Evolutionary conservation across 495 filamentous ascomycete species (phyloP).

Genomic region (Penicillium taxi): DNA sequence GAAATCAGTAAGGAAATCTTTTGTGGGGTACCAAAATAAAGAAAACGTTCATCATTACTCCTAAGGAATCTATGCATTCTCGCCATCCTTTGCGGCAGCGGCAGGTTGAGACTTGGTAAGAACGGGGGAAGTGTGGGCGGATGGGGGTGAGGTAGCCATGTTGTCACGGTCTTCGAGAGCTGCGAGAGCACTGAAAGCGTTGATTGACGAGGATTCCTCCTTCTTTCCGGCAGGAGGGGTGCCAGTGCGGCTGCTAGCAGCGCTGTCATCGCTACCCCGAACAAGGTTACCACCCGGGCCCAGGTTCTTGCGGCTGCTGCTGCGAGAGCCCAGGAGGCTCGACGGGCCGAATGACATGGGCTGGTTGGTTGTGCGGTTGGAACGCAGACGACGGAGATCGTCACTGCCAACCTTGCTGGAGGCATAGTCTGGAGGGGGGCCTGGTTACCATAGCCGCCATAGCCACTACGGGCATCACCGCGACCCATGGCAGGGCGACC

Average conservation of each 20-base stretch:
- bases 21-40: constrained; percentile 25
- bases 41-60: constrained; percentile 42
- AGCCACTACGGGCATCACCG: constrained; percentile 77
- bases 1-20: constrained; percentile 29
- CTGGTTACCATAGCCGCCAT: constrained; percentile 51
- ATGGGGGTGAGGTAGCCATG: constrained; percentile 51
- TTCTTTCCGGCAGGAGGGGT: constrained; percentile 70
- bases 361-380: constrained; percentile 54
- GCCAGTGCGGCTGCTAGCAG: constrained; percentile 75
- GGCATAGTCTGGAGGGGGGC: constrained; percentile 60
- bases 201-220: constrained; percentile 33
- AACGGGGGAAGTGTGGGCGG: constrained; percentile 50
- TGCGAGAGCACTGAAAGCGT: constrained; percentile 47
- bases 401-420: constrained; percentile 80
- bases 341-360: constrained; percentile 59
- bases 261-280: constrained; percentile 69
- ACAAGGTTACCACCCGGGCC: constrained; percentile 62
- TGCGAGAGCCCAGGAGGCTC: constrained; percentile 71
- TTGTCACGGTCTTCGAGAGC: constrained; percentile 49
- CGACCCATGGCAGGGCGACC: constrained; percentile 66
- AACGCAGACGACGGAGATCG: constrained; percentile 73
- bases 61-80: constrained; percentile 39
- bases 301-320: constrained; percentile 70
- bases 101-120: constrained; percentile 47
- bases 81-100: constrained; percentile 33